phyloP scores from a whole-genome alignment of 192 early-diverging fungal species.

The Pecoramyces ruminantium region DNA sequence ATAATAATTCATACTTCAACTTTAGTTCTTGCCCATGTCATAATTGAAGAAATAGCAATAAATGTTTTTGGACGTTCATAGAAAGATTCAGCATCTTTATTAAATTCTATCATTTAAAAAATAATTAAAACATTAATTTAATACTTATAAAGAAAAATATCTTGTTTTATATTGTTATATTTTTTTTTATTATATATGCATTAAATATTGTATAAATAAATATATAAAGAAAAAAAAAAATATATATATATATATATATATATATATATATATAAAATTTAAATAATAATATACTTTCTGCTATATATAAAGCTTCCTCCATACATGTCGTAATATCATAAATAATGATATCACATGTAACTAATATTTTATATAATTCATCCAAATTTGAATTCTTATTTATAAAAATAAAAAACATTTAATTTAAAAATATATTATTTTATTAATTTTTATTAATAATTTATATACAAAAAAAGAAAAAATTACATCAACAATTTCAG shows the following conservation, averaged over 20 bases:
- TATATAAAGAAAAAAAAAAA: not conserved
- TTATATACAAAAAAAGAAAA: not conserved
- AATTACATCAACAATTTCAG: slow-evolving; percentile 14
- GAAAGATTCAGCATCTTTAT: slow-evolving; percentile 26
- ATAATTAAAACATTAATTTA: too few species aligned
- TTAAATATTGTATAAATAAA: not conserved
- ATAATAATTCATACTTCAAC: slow-evolving; percentile 7
- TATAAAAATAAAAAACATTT: not conserved
- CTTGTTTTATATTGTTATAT: not conserved
- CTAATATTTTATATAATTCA: slow-evolving; percentile 12
- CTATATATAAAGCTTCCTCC: slow-evolving; percentile 36
- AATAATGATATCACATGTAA: slow-evolving; percentile 31
- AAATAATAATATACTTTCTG: slow-evolving; percentile 16
- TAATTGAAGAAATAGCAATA: slow-evolving; percentile 33
- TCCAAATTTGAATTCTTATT: slow-evolving; percentile 17
- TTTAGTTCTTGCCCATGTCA: slow-evolving; percentile 45
- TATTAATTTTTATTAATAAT: not conserved
- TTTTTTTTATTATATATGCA: not conserved
- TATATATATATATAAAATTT: not conserved
- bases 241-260: too few species aligned
- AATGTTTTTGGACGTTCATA: slow-evolving; percentile 30
- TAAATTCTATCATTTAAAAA: too few species aligned
- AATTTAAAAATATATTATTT: not conserved
- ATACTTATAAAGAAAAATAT: too few species aligned
- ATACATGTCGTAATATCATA: slow-evolving; percentile 28